These are phyloP conservation scores for Sindora glabra DNA, from an alignment of 306 rosid genomes.

Conservation along the genomic window DNA sequence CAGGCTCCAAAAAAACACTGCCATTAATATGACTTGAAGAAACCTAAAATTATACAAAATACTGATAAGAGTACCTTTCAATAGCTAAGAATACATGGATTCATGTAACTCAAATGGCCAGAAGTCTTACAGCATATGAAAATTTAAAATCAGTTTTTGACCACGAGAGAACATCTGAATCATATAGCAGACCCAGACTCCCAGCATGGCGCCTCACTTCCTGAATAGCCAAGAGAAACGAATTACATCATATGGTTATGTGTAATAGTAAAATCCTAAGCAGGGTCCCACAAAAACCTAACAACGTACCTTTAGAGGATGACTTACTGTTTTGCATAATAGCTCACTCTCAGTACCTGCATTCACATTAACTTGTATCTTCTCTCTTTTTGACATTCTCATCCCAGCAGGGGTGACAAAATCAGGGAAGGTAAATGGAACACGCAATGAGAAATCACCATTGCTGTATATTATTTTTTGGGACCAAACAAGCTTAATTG, in stretches of 20 bases:
- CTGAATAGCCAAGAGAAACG: conserved; percentile 26
- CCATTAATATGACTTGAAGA: conserved; percentile 57
- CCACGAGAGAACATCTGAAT: conserved; percentile 66
- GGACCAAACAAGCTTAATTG: conserved; percentile 68
- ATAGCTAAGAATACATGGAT: background rate
- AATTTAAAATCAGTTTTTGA: conserved; percentile 55
- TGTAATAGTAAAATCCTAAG: background rate
- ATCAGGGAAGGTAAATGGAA: conserved; percentile 75
- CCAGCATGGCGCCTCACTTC: conserved; percentile 56
- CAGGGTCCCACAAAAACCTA: too few species aligned
- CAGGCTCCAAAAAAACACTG: conserved; percentile 63
- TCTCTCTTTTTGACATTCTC: conserved; percentile 57
- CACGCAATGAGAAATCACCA: conserved; percentile 45
- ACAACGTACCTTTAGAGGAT: conserved; percentile 65
- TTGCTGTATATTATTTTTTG: conserved; percentile 48
- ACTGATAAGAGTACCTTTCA: conserved; percentile 3
- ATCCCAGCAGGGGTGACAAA: conserved; percentile 63
- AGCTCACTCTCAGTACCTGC: conserved; percentile 55
- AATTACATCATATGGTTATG: background rate
- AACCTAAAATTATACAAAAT: conserved; percentile 38
- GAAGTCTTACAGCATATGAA: conserved; percentile 55
- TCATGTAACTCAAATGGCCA: background rate
- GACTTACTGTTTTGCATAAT: conserved; percentile 59
- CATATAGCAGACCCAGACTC: conserved; percentile 48
- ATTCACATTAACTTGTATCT: conserved; percentile 62